These are phyloP conservation scores for Pleurotus citrinopileatus DNA, from an alignment of 768 basidiomycete species.

Conservation along the genomic window DNA sequence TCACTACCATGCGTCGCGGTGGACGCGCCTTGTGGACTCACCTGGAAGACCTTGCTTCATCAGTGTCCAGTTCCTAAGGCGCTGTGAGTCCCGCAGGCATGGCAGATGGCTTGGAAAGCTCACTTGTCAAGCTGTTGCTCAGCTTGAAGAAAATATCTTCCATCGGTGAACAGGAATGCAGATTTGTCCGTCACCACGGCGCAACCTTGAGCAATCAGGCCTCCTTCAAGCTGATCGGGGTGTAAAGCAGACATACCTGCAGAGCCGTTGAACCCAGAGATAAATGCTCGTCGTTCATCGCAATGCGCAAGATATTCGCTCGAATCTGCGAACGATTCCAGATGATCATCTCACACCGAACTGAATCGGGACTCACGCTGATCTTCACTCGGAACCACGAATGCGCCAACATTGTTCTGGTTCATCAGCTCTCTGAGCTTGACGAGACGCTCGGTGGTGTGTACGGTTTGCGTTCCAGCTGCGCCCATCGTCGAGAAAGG, in stretches of 20 bases:
- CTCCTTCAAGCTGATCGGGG: background rate
- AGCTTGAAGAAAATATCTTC: constrained; percentile 93
- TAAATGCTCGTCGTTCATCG: constrained; percentile 81
- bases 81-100: background rate
- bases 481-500: constrained; percentile 30
- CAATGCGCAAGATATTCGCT: constrained; percentile 88
- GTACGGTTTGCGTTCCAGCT: constrained; percentile 40
- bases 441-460: constrained; percentile 62
- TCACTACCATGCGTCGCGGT: background rate
- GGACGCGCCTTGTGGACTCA: constrained; percentile 21
- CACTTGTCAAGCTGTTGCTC: constrained; percentile 83
- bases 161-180: constrained; percentile 92
- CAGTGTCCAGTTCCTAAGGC: constrained; percentile 81
- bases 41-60: constrained; percentile 92
- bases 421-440: constrained; percentile 71
- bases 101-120: constrained; percentile 17
- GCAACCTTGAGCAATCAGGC: constrained; percentile 13
- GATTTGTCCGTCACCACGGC: constrained; percentile 33
- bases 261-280: constrained; percentile 93
- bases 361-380: constrained; percentile 59
- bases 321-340: constrained; percentile 48
- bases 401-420: constrained; percentile 53
- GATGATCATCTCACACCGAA: background rate
- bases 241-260: constrained; percentile 70
- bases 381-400: constrained; percentile 90